A percentile compares a stretch with the other conserved stretches of the same genome.
phyloP scores from a whole-genome alignment of 2,329 filamentous ascomycete species.

The Alternaria consortialis region DNA sequence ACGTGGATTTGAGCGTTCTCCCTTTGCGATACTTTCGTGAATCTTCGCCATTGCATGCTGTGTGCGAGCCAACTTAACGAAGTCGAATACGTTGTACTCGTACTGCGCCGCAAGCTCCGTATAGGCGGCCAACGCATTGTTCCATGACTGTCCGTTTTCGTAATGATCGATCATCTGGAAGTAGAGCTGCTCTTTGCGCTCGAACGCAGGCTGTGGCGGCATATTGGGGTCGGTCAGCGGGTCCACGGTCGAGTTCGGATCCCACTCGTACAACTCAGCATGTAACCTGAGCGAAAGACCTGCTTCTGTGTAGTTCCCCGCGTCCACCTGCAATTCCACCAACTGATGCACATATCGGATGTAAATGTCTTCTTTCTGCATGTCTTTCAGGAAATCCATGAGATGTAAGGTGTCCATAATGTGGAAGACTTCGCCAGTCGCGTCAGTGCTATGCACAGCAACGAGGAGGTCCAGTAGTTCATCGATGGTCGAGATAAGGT shows the following conservation, averaged over 20 bases:
- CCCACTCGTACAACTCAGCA: slow-evolving; percentile 93
- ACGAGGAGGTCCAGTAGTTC: slow-evolving; percentile 91
- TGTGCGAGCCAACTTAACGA: slow-evolving; percentile 86
- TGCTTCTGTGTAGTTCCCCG: slow-evolving; percentile 84
- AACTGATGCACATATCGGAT: slow-evolving; percentile 95
- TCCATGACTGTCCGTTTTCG: slow-evolving; percentile 94
- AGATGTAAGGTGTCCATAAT: slow-evolving; percentile 88
- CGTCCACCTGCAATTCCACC: slow-evolving; percentile 76
- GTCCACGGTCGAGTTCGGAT: slow-evolving; percentile 71
- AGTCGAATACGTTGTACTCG: slow-evolving; percentile 88
- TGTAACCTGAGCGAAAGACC: slow-evolving; percentile 89
- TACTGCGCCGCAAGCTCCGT: slow-evolving; percentile 92
- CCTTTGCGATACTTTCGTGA: slow-evolving; percentile 86
- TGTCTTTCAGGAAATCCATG: slow-evolving; percentile 96
- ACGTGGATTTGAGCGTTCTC: slow-evolving; percentile 78
- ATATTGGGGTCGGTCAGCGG: slow-evolving; percentile 78
- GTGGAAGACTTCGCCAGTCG: slow-evolving; percentile 76
- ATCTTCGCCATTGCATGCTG: slow-evolving; percentile 92
- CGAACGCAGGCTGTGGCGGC: slow-evolving; percentile 85
- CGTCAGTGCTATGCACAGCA: slow-evolving; percentile 82
- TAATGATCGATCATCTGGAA: slow-evolving; percentile 95
- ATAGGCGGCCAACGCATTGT: slow-evolving; percentile 85
- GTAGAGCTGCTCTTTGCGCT: slow-evolving; percentile 90
- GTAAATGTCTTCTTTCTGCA: slow-evolving; percentile 97
- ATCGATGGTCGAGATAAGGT: slow-evolving; percentile 84